phyloP scores from a whole-genome alignment of 176 grass and related monocot genomes.

The Puya raimondii region DNA sequence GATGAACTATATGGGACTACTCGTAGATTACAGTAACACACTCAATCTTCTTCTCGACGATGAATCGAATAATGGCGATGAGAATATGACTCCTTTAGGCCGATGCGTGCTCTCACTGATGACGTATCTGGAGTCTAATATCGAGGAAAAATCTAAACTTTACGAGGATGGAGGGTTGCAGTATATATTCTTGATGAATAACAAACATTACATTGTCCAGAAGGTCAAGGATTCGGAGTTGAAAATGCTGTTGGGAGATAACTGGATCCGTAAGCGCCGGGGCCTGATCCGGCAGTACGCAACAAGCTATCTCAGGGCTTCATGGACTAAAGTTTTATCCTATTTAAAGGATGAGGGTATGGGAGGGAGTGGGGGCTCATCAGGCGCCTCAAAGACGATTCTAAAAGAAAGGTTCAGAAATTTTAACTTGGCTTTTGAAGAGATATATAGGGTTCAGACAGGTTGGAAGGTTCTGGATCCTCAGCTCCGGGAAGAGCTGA shows the following conservation, averaged over 20 bases:
- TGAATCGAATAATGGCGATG: neutral
- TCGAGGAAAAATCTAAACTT: conserved; percentile 3
- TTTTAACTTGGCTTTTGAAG: conserved; percentile 6
- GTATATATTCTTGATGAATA: conserved; percentile 29
- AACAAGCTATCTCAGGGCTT: conserved; percentile 17
- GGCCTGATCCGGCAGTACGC: neutral
- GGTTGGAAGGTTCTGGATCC: conserved; percentile 7
- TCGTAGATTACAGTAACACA: conserved; percentile 15
- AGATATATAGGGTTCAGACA: conserved; percentile 7
- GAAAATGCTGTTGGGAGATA: conserved; percentile 9
- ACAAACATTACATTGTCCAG: conserved; percentile 20
- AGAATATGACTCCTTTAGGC: neutral
- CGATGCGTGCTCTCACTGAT: conserved; percentile 2
- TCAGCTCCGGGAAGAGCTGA: conserved; percentile 6
- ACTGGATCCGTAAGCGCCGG: conserved; percentile 13
- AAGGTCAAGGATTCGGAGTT: conserved; percentile 13
- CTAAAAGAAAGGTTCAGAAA: conserved; percentile 2
- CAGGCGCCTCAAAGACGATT: neutral
- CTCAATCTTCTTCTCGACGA: conserved; percentile 17
- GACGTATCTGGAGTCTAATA: neutral
- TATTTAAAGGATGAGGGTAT: conserved; percentile 11
- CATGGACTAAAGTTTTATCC: conserved; percentile 13
- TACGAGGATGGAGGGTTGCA: conserved; percentile 15
- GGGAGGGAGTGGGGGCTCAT: neutral
- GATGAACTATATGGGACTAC: conserved; percentile 28